phyloP scores from a whole-genome alignment of 805 yeast genomes.

The Ogataea corticis region DNA sequence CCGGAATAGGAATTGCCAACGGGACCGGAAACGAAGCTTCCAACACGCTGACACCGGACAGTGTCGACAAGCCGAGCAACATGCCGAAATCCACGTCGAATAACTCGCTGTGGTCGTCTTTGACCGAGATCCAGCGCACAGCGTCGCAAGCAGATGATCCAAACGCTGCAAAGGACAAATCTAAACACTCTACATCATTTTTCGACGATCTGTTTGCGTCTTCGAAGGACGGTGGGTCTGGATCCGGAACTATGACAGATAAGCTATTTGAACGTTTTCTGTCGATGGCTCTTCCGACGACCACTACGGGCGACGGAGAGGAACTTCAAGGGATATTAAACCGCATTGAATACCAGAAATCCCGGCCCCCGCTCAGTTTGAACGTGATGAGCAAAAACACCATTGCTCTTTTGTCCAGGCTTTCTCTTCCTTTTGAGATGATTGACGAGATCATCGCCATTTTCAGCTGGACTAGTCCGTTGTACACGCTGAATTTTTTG shows the following conservation, averaged over 20 bases:
- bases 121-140: constrained; percentile 11
- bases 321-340: constrained; percentile 41
- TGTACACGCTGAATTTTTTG: constrained; percentile 59
- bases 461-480: constrained; percentile 64
- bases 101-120: constrained; percentile 18
- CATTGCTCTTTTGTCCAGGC: constrained; percentile 59
- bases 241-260: constrained; percentile 48
- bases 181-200: constrained; percentile 16
- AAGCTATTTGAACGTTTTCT: constrained; percentile 70
- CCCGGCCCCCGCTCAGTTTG: constrained; percentile 69
- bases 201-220: constrained; percentile 23
- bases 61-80: neutral
- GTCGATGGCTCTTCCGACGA: constrained; percentile 70
- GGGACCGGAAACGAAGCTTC: neutral
- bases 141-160: neutral
- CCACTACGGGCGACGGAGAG: constrained; percentile 45
- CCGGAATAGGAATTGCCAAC: neutral
- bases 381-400: constrained; percentile 69
- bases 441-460: constrained; percentile 58
- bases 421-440: constrained; percentile 59
- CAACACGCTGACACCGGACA: neutral
- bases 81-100: constrained; percentile 10
- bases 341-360: constrained; percentile 59
- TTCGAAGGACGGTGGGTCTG: constrained; percentile 13
- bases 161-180: constrained; percentile 2